Evolutionary conservation across 169 alveolate species (phyloP).

Genomic region (Plasmodium vivax): DNA sequence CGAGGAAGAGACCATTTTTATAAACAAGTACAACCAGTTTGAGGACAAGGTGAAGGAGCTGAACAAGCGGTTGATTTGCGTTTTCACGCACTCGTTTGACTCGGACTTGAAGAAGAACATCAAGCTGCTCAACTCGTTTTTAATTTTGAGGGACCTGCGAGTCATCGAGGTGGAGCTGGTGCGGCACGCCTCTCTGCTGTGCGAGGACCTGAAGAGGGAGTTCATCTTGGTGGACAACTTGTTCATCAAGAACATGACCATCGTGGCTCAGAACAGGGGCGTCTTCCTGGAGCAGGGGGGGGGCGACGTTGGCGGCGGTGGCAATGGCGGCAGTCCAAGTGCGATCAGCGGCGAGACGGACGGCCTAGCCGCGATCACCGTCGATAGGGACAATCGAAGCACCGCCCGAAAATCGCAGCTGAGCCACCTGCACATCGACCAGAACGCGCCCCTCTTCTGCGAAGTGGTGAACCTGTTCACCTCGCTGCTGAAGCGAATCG

Average conservation of each 20-base stretch:
- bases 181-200: conserved; percentile 43
- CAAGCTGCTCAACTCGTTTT: conserved; percentile 43
- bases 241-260: conserved; percentile 50
- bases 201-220: conserved; percentile 41
- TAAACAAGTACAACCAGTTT: conserved; percentile 73
- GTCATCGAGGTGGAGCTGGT: conserved; percentile 41
- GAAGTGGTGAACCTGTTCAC: conserved; percentile 61
- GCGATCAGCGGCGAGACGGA: too few relatives aligned
- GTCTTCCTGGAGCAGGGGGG: conserved; percentile 18
- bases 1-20: conserved; percentile 75
- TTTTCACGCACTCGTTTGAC: conserved; percentile 50
- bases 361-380: too few relatives aligned
- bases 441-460: conserved; percentile 45
- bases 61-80: conserved; percentile 29
- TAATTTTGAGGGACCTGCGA: conserved; percentile 43
- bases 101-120: conserved; percentile 45
- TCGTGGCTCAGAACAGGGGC: conserved; percentile 28
- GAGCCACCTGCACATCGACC: conserved; percentile 30
- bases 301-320: background rate
- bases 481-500: conserved; percentile 53
- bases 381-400: too few relatives aligned
- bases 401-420: background rate
- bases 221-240: conserved; percentile 59
- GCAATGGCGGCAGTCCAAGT: background rate
- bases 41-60: conserved; percentile 49